phyloP scores from a whole-genome alignment of 2,329 filamentous ascomycete genomes.

The Zymoseptoria brevis region DNA sequence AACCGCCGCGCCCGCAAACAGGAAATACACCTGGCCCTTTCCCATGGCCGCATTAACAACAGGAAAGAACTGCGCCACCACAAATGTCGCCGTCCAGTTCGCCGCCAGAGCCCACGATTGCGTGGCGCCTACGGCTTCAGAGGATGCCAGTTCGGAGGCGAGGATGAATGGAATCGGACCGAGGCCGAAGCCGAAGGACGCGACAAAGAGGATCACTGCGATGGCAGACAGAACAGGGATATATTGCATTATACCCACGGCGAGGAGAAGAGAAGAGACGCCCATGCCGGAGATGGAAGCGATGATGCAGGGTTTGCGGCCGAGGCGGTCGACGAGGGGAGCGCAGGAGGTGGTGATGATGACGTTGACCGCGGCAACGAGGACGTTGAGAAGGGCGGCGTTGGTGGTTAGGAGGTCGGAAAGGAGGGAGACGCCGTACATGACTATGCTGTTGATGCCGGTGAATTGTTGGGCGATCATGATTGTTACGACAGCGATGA shows the following conservation, averaged over 20 bases:
- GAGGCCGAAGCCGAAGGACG: constrained; percentile 80
- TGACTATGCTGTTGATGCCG: constrained; percentile 91
- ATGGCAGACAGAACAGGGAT: constrained; percentile 70
- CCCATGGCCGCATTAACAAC: constrained; percentile 71
- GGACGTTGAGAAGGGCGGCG: constrained; percentile 75
- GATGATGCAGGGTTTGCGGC: constrained; percentile 77
- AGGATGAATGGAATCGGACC: constrained; percentile 94
- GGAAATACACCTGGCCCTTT: constrained; percentile 79
- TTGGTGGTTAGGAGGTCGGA: constrained; percentile 71
- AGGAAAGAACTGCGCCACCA: constrained; percentile 93
- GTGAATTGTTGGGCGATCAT: constrained; percentile 92
- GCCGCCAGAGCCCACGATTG: constrained; percentile 82
- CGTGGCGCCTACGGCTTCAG: constrained; percentile 82
- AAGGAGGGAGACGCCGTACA: constrained; percentile 93
- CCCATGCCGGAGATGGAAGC: constrained; percentile 81
- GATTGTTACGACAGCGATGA: constrained; percentile 81
- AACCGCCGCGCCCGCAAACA: constrained; percentile 72
- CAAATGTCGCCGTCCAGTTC: constrained; percentile 84
- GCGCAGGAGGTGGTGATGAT: constrained; percentile 73
- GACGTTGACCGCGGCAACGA: constrained; percentile 81
- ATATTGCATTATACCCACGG: constrained; percentile 67
- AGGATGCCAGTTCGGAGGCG: constrained; percentile 79
- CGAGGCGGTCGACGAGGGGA: constrained; percentile 77
- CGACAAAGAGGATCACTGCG: constrained; percentile 77
- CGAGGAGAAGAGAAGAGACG: constrained; percentile 65